Conservation (phyloP, 805 yeast species). For the Starmera quercuum region DNA sequence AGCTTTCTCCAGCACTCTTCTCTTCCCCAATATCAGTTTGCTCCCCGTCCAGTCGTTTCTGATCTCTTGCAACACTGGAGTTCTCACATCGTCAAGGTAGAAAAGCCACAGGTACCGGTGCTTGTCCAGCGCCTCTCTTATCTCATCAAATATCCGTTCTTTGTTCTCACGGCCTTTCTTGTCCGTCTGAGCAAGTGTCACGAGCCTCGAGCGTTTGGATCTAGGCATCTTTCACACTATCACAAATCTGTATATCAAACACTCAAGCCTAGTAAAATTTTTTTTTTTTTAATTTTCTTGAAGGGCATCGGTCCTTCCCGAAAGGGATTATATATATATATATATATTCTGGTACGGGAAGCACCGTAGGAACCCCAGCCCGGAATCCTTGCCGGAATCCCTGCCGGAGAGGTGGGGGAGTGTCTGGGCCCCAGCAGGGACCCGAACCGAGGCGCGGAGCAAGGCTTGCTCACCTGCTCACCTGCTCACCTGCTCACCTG, state of each 20-base stretch:
- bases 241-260: background rate
- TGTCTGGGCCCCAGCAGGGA: no score
- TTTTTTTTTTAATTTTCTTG: no score
- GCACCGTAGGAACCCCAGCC: no score
- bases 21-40: slow-evolving; percentile 81
- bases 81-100: slow-evolving; percentile 85
- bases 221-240: slow-evolving; percentile 67
- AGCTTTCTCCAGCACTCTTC: slow-evolving; percentile 89
- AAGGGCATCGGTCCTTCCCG: no score
- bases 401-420: no score
- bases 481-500: no score
- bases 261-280: no score
- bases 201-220: slow-evolving; percentile 93
- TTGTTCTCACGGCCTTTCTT: slow-evolving; percentile 93
- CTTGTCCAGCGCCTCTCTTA: slow-evolving; percentile 72
- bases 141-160: slow-evolving; percentile 83
- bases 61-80: slow-evolving; percentile 89
- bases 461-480: no score
- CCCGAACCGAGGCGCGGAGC: no score
- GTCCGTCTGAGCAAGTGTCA: slow-evolving; percentile 92
- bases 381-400: no score
- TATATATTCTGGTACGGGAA: no score
- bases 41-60: slow-evolving; percentile 92
- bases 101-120: slow-evolving; percentile 80
- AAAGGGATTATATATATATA: no score